Conservation (phyloP, 192 early-diverging fungal species). For the Obelidium mucronatum region DNA sequence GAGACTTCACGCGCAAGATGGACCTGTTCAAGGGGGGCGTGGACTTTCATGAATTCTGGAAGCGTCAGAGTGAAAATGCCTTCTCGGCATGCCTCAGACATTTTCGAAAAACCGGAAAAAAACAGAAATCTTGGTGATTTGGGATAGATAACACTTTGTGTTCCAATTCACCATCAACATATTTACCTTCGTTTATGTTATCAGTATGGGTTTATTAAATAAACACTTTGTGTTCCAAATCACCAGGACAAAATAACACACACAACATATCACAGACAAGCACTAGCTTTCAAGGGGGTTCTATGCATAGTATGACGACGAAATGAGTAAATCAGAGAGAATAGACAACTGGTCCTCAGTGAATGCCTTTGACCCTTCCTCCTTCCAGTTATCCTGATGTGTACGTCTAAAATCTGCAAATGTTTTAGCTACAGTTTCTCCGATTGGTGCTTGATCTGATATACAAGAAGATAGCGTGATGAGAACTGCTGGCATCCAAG, state of each 20-base stretch:
- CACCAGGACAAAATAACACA: background rate
- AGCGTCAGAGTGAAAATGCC: no score
- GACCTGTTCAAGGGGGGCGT: no score
- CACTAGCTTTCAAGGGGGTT: background rate
- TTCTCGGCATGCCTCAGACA: no score
- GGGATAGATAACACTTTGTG: no score
- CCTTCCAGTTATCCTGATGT: slow-evolving; percentile 91
- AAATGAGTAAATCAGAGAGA: slow-evolving; percentile 82
- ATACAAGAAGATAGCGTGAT: slow-evolving; percentile 78
- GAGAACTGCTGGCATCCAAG: slow-evolving; percentile 90
- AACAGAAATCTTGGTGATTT: no score
- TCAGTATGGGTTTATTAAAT: background rate
- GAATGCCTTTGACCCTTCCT: slow-evolving; percentile 77
- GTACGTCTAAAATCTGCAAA: slow-evolving; percentile 95
- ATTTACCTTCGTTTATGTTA: background rate
- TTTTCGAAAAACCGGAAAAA: no score
- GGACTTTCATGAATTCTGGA: no score
- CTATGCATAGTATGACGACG: slow-evolving; percentile 56
- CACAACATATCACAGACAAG: no score
- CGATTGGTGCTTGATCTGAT: slow-evolving; percentile 84
- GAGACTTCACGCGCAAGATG: no score
- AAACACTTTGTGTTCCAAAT: background rate
- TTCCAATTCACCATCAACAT: background rate
- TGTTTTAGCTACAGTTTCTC: slow-evolving; percentile 82
- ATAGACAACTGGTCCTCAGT: slow-evolving; percentile 76